Evolutionary conservation across 371 early-diverging fungal genomes (phyloP).

Genomic region (Choanephora cucurbitarum): DNA sequence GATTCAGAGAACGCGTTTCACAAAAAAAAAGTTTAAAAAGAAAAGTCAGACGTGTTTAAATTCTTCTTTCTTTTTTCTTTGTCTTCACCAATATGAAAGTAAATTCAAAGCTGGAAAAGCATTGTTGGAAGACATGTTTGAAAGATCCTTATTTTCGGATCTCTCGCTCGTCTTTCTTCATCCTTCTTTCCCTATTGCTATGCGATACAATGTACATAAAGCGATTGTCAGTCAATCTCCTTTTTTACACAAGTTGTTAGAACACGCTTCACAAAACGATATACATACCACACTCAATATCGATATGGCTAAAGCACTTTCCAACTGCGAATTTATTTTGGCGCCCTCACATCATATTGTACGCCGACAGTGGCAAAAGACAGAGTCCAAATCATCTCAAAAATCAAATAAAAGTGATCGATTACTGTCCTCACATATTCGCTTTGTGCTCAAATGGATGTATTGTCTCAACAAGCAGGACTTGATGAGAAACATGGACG

Average conservation of each 20-base stretch:
- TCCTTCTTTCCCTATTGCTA: conserved; percentile 42
- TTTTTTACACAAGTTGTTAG: conserved; percentile 31
- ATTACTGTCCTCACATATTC: conserved; percentile 40
- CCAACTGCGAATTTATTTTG: conserved; percentile 37
- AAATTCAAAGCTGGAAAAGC: conserved; percentile 67
- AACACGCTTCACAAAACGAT: conserved; percentile 7
- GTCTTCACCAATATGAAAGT: neutral
- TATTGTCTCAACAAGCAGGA: conserved; percentile 29
- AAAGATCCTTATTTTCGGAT: conserved; percentile 42
- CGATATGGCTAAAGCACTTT: conserved; percentile 34
- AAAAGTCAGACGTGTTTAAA: too few relatives aligned
- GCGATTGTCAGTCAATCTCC: conserved; percentile 45
- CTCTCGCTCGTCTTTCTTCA: conserved; percentile 38
- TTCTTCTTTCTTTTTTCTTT: neutral
- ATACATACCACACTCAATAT: conserved; percentile 24
- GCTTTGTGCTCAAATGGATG: conserved; percentile 48
- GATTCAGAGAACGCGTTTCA: too few relatives aligned
- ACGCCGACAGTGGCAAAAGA: conserved; percentile 44
- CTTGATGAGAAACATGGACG: conserved; percentile 23
- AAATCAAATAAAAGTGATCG: conserved; percentile 7
- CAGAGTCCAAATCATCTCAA: neutral
- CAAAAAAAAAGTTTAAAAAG: too few relatives aligned
- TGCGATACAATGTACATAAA: conserved; percentile 48
- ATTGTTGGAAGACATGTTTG: conserved; percentile 43
- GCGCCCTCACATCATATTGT: conserved; percentile 50